These are phyloP conservation scores for Rhizopogon salebrosus DNA, from an alignment of 768 basidiomycete species.

Conservation along the genomic window DNA sequence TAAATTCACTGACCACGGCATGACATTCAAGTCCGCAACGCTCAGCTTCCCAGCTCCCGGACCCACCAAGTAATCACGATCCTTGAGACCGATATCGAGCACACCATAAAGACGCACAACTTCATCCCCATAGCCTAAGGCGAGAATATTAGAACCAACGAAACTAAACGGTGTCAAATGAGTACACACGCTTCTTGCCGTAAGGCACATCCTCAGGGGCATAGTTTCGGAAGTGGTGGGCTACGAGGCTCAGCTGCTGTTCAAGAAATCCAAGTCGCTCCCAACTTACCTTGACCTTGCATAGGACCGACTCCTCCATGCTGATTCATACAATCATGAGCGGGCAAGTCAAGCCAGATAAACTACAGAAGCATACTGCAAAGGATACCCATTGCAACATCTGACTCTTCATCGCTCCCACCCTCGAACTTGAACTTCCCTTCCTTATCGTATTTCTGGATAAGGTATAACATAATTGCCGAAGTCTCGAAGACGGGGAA, in stretches of 20 bases:
- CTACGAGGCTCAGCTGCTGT: conserved; percentile 23
- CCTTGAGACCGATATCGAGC: conserved; percentile 68
- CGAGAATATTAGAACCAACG: conserved; percentile 13
- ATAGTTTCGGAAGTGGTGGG: conserved; percentile 63
- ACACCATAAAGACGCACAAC: conserved; percentile 81
- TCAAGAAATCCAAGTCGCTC: conserved; percentile 3
- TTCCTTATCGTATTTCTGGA: conserved; percentile 77
- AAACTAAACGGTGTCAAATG: neutral
- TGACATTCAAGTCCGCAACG: conserved; percentile 67
- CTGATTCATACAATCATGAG: conserved; percentile 27
- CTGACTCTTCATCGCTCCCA: conserved; percentile 57
- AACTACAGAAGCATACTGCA: conserved; percentile 36
- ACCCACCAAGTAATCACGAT: conserved; percentile 79
- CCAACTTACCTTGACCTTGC: conserved; percentile 59
- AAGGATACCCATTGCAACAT: conserved; percentile 88
- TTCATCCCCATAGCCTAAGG: conserved; percentile 71
- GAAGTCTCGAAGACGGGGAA: conserved; percentile 74
- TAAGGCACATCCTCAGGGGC: conserved; percentile 69
- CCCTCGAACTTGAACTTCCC: conserved; percentile 63
- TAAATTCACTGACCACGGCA: conserved; percentile 48
- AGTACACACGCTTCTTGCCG: conserved; percentile 52
- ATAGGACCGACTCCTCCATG: conserved; percentile 85
- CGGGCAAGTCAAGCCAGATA: neutral
- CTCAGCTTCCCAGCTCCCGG: conserved; percentile 60
- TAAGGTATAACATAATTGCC: conserved; percentile 81